Evolutionary conservation across 2,329 filamentous ascomycete genomes (phyloP), one percentile per base, ranked within the genome.

Genomic region (Dactylellina drechsleri): DNA sequence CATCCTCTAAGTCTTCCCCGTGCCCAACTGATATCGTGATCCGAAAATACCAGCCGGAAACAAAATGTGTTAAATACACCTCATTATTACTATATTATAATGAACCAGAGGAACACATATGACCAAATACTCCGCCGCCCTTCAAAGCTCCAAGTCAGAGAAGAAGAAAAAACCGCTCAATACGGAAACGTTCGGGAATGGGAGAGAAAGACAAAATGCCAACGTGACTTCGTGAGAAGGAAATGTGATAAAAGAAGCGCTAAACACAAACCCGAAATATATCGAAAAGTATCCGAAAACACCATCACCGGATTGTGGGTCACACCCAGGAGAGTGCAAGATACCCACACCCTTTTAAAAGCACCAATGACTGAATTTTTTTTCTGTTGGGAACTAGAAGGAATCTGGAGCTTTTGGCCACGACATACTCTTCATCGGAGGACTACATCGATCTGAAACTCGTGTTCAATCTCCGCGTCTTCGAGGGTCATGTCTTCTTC

Each of bases 401-500:
- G 52, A 59, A 43, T 47, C 8, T 12, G 4, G 4, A 15, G 13
- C 13, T 15, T 23, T 47, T 18, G 49, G 23, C 47, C 45, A 49
- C 20, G 31, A 58, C 16, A 12, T 15, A 36, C n/a, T 15, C 13
- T 18, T 62, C 50, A 75, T 43, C 59, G 52, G 13, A 75, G 45
- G 23, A 75, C 64, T 18, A 75, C 71, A 65, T 88, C 83, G 2
- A 93, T 92, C 80, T 92, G 87, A 61, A 97, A 87, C 80, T 88
- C 86, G 84, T 98, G 98, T 53, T 89, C 85, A 80, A 99, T 88
- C 80, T 87, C 89, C 81, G 99, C 96, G 83, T 99, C 95, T 66
- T 99, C 86, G 82, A 99, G 95, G 78, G 95, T 90, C 82, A 91
- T 90, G 86, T 99, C 98, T 87, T 95, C 93, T 77, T 91, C 87